A percentile compares a stretch with the other conserved stretches of the same genome.
Evolutionary conservation across 352 stramenopile species (phyloP).

Genomic region (Phytophthora colocasiae): DNA sequence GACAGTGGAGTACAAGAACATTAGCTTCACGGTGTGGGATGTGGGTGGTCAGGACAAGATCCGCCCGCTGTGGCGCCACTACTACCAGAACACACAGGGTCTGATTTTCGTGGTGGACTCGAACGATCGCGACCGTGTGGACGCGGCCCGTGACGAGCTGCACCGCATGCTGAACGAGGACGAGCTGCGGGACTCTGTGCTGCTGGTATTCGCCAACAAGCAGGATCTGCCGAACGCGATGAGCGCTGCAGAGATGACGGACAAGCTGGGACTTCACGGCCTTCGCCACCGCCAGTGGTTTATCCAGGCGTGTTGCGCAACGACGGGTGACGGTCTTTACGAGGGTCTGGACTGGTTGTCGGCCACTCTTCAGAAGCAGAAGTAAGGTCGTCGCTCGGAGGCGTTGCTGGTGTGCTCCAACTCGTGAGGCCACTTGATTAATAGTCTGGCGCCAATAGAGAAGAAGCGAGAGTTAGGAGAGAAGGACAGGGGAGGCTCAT

Average conservation of each 20-base stretch:
- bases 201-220: slow-evolving; percentile 99
- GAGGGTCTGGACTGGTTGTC: slow-evolving; percentile 99
- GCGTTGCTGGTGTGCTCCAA: slow-evolving; percentile 7
- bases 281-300: slow-evolving; percentile 98
- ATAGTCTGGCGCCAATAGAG: slow-evolving; percentile 5
- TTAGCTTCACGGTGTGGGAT: slow-evolving; percentile 99
- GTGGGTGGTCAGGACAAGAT: slow-evolving; percentile 99
- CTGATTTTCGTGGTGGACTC: slow-evolving; percentile 99
- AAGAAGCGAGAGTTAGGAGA: slow-evolving; percentile 34
- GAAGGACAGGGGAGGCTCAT: slow-evolving; percentile 22
- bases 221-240: slow-evolving; percentile 97
- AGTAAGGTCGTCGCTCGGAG: slow-evolving; percentile 50
- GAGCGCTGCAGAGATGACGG: slow-evolving; percentile 98
- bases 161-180: slow-evolving; percentile 99
- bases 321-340: slow-evolving; percentile 98
- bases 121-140: slow-evolving; percentile 98
- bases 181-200: slow-evolving; percentile 96
- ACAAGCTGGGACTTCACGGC: slow-evolving; percentile 98
- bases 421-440: slow-evolving; percentile 7
- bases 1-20: slow-evolving; percentile 99
- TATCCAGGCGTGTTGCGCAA: slow-evolving; percentile 99
- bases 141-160: slow-evolving; percentile 97
- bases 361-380: slow-evolving; percentile 84
- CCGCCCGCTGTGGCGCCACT: slow-evolving; percentile 98
- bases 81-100: slow-evolving; percentile 99